Conservation (phyloP, 176 grass and related monocot species). For the Eragrostis curvula region DNA sequence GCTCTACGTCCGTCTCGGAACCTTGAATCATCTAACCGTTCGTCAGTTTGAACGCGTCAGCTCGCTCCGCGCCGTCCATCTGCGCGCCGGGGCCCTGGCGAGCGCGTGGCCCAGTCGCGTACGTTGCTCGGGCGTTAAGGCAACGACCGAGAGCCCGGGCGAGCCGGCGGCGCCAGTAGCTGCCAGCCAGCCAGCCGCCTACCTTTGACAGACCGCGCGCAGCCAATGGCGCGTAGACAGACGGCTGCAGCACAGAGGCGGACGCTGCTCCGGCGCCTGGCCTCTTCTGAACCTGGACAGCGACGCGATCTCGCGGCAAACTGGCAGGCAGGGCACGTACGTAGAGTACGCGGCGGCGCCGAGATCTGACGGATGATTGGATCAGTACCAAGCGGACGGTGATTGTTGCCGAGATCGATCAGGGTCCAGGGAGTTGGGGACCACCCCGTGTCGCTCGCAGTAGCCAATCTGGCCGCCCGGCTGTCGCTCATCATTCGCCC, state of each 20-base stretch:
- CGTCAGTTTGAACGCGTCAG: not conserved
- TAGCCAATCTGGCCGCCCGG: not conserved
- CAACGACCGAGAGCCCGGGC: not conserved
- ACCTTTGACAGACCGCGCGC: not conserved
- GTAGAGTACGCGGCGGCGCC: not conserved
- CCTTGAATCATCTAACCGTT: not conserved
- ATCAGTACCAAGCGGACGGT: not conserved
- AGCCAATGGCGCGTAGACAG: not conserved
- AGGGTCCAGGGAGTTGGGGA: not conserved
- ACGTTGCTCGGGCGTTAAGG: constrained; percentile 19
- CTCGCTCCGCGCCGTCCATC: not conserved
- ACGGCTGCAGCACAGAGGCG: not conserved
- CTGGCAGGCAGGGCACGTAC: too few relatives aligned
- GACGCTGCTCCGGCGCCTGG: not conserved
- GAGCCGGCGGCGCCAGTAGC: not conserved
- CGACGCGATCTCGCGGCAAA: not conserved
- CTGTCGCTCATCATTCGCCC: constrained; percentile 25
- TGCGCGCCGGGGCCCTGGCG: not conserved
- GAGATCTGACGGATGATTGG: not conserved
- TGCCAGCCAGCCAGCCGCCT: not conserved
- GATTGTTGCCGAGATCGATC: not conserved
- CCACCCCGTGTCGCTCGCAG: not conserved
- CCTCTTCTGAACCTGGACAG: not conserved
- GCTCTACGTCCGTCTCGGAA: not conserved
- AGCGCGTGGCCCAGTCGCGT: not conserved